phyloP scores from a whole-genome alignment of 441 rosid species.

The Mallotus repandus region DNA sequence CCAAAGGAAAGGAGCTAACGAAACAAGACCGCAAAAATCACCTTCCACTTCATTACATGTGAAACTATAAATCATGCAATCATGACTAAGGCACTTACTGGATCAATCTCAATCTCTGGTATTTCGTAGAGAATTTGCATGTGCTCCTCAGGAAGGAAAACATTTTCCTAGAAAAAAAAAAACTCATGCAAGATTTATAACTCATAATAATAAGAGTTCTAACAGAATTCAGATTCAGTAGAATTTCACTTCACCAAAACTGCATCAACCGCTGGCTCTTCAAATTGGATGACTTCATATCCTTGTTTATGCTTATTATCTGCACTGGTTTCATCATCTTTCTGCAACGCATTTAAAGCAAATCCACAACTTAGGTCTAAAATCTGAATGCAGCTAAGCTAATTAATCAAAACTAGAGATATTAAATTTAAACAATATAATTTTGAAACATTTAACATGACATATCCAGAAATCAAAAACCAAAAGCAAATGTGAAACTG shows the following conservation, averaged over 20 bases:
- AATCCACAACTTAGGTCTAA: no score
- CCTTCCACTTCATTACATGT: neutral
- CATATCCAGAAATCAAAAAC: neutral
- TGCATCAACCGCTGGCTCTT: slow-evolving; percentile 58
- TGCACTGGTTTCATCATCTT: slow-evolving; percentile 26
- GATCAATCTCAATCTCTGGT: slow-evolving; percentile 40
- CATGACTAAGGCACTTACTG: slow-evolving; percentile 33
- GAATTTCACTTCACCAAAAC: slow-evolving; percentile 44
- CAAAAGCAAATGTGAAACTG: neutral
- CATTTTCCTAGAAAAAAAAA: slow-evolving; percentile 44
- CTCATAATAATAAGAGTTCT: slow-evolving; percentile 16
- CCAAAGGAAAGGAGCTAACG: neutral
- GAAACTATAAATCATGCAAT: neutral
- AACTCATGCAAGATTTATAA: neutral
- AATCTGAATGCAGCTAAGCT: no score
- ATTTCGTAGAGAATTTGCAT: slow-evolving; percentile 40
- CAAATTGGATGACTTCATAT: slow-evolving; percentile 44
- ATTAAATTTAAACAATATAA: neutral
- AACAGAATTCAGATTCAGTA: neutral
- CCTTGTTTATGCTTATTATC: slow-evolving; percentile 32
- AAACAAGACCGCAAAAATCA: neutral
- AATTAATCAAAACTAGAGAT: neutral
- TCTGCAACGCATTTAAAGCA: slow-evolving; percentile 33
- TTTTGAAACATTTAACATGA: neutral
- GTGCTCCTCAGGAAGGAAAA: slow-evolving; percentile 36